phyloP scores from a whole-genome alignment of 140 eudicot genomes.

The Cichorium intybus region DNA sequence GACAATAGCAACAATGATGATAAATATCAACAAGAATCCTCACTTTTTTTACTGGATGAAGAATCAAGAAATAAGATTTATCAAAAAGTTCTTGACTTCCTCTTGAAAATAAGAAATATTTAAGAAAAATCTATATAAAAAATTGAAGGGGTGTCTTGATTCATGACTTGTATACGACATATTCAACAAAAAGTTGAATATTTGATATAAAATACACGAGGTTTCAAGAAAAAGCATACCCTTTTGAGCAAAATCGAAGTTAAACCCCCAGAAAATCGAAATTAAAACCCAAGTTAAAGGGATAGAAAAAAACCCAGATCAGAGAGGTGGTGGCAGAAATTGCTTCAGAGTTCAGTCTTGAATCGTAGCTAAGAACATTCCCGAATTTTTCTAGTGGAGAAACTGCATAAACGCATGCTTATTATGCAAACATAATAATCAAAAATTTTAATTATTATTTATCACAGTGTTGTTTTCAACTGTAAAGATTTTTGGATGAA shows the following conservation, averaged over 20 bases:
- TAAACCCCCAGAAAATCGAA: not conserved
- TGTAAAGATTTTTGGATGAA: conserved; percentile 24
- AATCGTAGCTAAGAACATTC: conserved; percentile 31
- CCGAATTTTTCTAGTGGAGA: conserved; percentile 14
- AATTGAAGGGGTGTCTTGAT: not conserved
- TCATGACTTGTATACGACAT: not conserved
- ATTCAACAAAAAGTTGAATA: conserved; percentile 18
- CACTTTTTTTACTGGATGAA: not conserved
- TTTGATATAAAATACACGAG: not conserved
- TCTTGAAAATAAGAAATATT: conserved; percentile 1
- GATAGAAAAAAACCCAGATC: not conserved
- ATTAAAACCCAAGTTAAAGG: not conserved
- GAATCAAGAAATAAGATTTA: conserved; percentile 14
- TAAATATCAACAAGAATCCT: not conserved
- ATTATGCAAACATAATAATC: not conserved
- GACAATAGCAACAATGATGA: conserved; percentile 4
- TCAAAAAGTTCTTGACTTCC: not conserved
- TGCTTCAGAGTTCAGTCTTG: conserved; percentile 21
- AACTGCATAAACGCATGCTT: conserved; percentile 21
- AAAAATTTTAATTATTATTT: not conserved
- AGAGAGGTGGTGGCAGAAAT: not conserved
- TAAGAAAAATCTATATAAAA: not conserved
- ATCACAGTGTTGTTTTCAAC: conserved; percentile 9
- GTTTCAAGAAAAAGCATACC: conserved; percentile 16
- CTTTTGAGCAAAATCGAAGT: not conserved